Base-by-base conservation (phyloP, 176 grass and related monocot genomes). In the Canna indica region DNA sequence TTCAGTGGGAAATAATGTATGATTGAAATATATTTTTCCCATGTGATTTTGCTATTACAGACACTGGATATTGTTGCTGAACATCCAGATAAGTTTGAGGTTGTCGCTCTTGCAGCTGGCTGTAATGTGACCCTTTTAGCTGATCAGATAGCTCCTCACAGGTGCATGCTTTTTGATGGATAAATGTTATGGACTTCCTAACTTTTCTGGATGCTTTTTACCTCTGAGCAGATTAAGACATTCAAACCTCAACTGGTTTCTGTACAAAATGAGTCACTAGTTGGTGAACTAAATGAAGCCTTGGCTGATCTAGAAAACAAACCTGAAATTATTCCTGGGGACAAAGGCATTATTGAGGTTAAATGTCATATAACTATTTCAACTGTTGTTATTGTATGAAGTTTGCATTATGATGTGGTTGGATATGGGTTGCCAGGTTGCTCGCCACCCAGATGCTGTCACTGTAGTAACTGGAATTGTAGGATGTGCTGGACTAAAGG, bases 401-500 rank as follows among this genome's bases (percentile, higher is more conserved):
- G 5, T 5, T 69, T 69, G 1, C 16, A 31, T 18, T 3, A 18
- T 33, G 17, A 30, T 18, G 29, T 35, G 73, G 65, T 78, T 4
- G 56, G 75, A 18, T 41, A 44, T 68, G 69, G 7, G 38, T 76
- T 77, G 26, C 58, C 69, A 99, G 94, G 94, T 99, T 5, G 89
- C 94, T 64, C 83, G 86, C 62, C 94, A 99, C 61, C 89, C 86
- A 48, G 89, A 99, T 78, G 89, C 82, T 62, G 86, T 90, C 41
- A 99, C 89, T 31, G 94, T 90, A 53, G 89, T 99, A 77, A 93
- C 94, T 27, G 94, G 94, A 36, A 99, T 99, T 85, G 94, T 99
- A 78, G 94, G 94, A 26, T 93, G 94, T 78, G 94, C 94, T 72
- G 94, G 94, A 74, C 72, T 99, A 46, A 93, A 93, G 94, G 94